Conservation (phyloP, 352 stramenopile genomes). For the Globisporangium alternatum region DNA sequence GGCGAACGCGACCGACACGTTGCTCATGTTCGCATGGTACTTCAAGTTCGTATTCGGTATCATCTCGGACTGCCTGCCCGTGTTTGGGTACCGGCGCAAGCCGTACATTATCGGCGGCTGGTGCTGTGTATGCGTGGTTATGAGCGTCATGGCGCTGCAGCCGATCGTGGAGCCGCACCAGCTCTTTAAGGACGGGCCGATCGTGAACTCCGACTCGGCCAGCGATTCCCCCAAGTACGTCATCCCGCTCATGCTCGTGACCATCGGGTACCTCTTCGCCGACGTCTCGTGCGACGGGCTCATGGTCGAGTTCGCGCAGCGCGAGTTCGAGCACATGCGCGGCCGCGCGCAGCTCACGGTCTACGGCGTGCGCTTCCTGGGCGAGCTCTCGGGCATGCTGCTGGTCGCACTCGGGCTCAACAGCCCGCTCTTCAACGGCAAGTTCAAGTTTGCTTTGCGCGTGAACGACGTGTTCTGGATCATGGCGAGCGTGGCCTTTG, state of each 20-base stretch:
- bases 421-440: constrained; percentile 44
- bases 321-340: constrained; percentile 37
- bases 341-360: constrained; percentile 49
- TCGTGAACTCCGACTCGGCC: constrained; percentile 10
- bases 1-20: constrained; percentile 51
- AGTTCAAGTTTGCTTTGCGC: constrained; percentile 45
- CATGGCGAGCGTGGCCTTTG: constrained; percentile 27
- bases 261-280: constrained; percentile 57
- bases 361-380: constrained; percentile 55
- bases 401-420: constrained; percentile 62
- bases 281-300: constrained; percentile 74
- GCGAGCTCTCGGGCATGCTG: constrained; percentile 51
- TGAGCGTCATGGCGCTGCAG: constrained; percentile 28
- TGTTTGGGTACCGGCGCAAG: constrained; percentile 55
- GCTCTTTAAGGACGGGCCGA: constrained; percentile 9
- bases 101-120: constrained; percentile 70
- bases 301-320: constrained; percentile 77
- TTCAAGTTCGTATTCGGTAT: constrained; percentile 68
- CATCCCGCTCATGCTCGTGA: constrained; percentile 45
- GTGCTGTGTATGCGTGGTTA: constrained; percentile 38
- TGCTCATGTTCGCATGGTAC: constrained; percentile 64
- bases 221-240: constrained; percentile 27
- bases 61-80: constrained; percentile 56
- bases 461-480: constrained; percentile 37
- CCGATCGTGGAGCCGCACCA: constrained; percentile 27